Conservation (phyloP, 2,329 filamentous ascomycete genomes). For the Aureobasidium subglaciale region DNA sequence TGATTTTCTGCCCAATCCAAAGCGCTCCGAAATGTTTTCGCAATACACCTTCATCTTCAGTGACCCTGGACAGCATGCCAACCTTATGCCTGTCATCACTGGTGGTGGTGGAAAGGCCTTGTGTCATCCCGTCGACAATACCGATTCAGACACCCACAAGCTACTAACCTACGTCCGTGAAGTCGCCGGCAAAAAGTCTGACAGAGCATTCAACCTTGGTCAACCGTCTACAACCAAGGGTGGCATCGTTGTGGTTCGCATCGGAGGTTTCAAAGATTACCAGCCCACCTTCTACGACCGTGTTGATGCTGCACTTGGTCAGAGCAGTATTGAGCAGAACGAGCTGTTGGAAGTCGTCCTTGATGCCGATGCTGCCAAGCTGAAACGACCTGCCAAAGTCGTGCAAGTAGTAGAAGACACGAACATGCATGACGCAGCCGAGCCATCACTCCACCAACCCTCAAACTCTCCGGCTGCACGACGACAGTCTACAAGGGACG, state of each 20-base stretch:
- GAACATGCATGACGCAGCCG: neutral
- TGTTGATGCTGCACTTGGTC: constrained; percentile 66
- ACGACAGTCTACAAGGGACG: neutral
- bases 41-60: constrained; percentile 88
- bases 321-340: constrained; percentile 78
- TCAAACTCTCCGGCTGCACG: neutral
- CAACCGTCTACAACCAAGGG: constrained; percentile 22
- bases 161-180: constrained; percentile 71
- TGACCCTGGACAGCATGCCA: constrained; percentile 66
- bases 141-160: constrained; percentile 56
- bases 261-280: constrained; percentile 43
- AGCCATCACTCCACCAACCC: neutral
- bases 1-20: constrained; percentile 64
- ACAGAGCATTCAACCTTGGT: constrained; percentile 23
- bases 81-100: constrained; percentile 65
- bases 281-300: constrained; percentile 22
- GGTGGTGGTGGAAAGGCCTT: constrained; percentile 78
- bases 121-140: constrained; percentile 57
- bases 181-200: constrained; percentile 67
- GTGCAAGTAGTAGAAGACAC: neutral
- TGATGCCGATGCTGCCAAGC: constrained; percentile 63
- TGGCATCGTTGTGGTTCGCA: constrained; percentile 73
- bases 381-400: constrained; percentile 59
- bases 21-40: constrained; percentile 66
- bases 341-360: constrained; percentile 90